Conservation (phyloP, 352 stramenopile species). For the Globisporangium okanoganense region DNA sequence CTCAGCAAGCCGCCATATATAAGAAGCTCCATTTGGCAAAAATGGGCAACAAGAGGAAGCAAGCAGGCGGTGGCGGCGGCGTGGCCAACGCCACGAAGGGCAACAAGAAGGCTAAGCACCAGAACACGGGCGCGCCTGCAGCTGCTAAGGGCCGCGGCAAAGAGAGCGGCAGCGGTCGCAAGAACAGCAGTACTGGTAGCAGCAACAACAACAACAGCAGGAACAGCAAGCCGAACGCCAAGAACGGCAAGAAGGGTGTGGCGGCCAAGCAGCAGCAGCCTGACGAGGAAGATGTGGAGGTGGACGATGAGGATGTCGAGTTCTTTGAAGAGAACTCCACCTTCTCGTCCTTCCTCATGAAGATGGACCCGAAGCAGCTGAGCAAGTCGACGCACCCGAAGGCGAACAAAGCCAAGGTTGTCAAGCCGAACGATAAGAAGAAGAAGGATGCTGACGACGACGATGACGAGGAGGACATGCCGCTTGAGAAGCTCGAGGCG, state of each 20-base stretch:
- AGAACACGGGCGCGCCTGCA: constrained; percentile 6
- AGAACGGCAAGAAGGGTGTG: constrained; percentile 1
- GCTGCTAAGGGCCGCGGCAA: constrained; percentile 12
- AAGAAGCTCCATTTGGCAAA: no score
- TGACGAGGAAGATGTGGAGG: constrained; percentile 52
- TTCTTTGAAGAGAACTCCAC: constrained; percentile 74
- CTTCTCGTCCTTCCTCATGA: constrained; percentile 71
- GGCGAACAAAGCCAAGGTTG: constrained; percentile 14
- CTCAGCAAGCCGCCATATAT: no score
- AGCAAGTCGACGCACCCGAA: constrained; percentile 45
- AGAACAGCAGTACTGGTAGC: constrained; percentile 11
- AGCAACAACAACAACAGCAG: constrained; percentile 22
- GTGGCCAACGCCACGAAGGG: constrained; percentile 27
- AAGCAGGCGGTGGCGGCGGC: constrained; percentile 15
- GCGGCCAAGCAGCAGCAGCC: constrained; percentile 21
- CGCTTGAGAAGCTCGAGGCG: constrained; percentile 77
- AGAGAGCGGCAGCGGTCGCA: not conserved
- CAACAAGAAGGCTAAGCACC: constrained; percentile 28
- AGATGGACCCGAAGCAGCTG: constrained; percentile 74
- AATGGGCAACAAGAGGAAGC: constrained; percentile 41
- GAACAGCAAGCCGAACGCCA: constrained; percentile 8
- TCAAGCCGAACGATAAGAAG: constrained; percentile 18
- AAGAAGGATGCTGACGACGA: constrained; percentile 11
- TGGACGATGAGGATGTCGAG: constrained; percentile 73
- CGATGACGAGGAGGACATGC: constrained; percentile 38